Conservation (phyloP, 768 basidiomycete genomes). For the Fomitopsis serialis region DNA sequence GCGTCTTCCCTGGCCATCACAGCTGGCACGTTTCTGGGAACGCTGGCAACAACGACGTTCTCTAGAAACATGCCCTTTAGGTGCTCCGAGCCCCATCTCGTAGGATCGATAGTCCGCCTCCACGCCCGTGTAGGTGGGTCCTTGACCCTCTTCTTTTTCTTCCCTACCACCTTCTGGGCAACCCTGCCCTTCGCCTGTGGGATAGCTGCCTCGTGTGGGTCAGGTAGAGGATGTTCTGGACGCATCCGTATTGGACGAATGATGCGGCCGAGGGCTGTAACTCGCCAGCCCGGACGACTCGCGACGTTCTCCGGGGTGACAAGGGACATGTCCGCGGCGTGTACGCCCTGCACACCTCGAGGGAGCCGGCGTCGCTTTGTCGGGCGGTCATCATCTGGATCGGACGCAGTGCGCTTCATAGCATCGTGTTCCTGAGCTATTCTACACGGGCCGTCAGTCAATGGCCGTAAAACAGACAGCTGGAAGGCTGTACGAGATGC, state of each 20-base stretch:
- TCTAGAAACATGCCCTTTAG: conserved; percentile 66
- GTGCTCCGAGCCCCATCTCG: conserved; percentile 63
- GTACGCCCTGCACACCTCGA: conserved; percentile 32
- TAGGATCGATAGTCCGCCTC: conserved; percentile 65
- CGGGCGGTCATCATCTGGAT: conserved; percentile 28
- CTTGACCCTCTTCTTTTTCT: conserved; percentile 37
- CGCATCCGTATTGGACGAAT: conserved; percentile 67
- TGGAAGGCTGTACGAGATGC: neutral
- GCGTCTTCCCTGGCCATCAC: neutral
- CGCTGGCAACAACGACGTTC: neutral
- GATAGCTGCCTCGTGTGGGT: conserved; percentile 11
- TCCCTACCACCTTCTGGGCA: conserved; percentile 16
- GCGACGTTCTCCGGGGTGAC: conserved; percentile 53
- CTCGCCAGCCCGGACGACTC: conserved; percentile 58
- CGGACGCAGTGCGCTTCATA: conserved; percentile 14
- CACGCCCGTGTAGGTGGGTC: conserved; percentile 56
- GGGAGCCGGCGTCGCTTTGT: conserved; percentile 38
- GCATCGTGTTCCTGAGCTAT: conserved; percentile 30
- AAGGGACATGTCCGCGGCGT: conserved; percentile 60
- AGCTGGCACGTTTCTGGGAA: neutral
- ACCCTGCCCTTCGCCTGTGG: conserved; percentile 7
- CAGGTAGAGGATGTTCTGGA: conserved; percentile 54
- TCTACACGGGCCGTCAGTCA: conserved; percentile 15
- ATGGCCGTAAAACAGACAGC: conserved; percentile 1
- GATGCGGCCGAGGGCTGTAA: conserved; percentile 60